Conservation (phyloP, 2,329 filamentous ascomycete genomes). For the Exophiala spinifera region DNA sequence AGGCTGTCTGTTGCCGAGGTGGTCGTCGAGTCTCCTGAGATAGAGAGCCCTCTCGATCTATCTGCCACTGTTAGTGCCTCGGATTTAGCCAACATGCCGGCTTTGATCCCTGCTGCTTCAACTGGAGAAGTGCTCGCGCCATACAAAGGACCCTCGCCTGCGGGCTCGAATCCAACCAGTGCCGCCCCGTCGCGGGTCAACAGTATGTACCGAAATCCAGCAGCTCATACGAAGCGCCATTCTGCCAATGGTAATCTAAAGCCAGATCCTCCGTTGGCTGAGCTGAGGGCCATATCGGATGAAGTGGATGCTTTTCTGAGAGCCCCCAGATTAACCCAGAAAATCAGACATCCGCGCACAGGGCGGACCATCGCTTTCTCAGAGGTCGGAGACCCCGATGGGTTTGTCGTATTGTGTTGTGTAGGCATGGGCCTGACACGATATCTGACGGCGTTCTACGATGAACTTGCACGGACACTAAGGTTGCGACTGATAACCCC, state of each 20-base stretch:
- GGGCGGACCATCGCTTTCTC: conserved; percentile 91
- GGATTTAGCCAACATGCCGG: conserved; percentile 25
- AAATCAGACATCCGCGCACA: conserved; percentile 78
- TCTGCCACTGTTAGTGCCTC: conserved; percentile 18
- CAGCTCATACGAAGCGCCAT: conserved; percentile 12
- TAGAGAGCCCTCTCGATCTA: conserved; percentile 17
- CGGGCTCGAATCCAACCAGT: conserved; percentile 5
- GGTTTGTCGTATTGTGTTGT: conserved; percentile 91
- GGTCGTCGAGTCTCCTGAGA: conserved; percentile 22
- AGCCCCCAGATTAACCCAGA: conserved; percentile 81
- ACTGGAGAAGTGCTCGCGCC: conserved; percentile 6
- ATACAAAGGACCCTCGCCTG: background rate
- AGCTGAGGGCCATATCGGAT: conserved; percentile 82
- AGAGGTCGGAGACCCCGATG: conserved; percentile 88
- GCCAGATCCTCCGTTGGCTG: conserved; percentile 40
- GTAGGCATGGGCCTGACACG: conserved; percentile 96
- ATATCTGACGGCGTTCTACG: conserved; percentile 95
- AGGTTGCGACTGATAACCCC: conserved; percentile 89
- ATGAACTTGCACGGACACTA: conserved; percentile 85
- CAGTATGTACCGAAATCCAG: conserved; percentile 13
- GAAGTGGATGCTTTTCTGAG: conserved; percentile 82
- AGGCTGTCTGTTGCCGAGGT: conserved; percentile 28
- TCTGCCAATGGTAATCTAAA: conserved; percentile 9
- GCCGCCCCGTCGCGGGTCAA: conserved; percentile 14
- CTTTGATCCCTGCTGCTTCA: conserved; percentile 8